Conservation (phyloP, 805 yeast genomes). For the Candida awuae region DNA sequence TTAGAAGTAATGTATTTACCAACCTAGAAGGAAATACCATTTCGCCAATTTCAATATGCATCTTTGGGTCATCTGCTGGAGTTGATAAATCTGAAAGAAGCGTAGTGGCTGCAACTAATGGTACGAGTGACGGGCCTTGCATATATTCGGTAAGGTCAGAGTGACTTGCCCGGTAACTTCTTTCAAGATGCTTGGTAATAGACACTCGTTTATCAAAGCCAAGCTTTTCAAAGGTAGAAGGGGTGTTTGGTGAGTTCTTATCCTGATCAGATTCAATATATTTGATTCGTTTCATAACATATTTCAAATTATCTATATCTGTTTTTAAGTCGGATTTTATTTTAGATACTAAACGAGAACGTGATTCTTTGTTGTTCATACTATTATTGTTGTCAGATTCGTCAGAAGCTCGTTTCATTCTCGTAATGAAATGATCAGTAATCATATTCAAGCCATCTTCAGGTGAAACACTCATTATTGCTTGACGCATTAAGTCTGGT, state of each 20-base stretch:
- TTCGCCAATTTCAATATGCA: slow-evolving; percentile 65
- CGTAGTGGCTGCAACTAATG: slow-evolving; percentile 70
- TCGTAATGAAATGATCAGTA: no score
- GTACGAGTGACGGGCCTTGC: slow-evolving; percentile 57
- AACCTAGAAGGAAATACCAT: slow-evolving; percentile 93
- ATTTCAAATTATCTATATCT: background rate
- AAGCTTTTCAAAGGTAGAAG: background rate
- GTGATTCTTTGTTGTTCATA: no score
- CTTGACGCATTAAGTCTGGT: no score
- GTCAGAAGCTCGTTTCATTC: no score
- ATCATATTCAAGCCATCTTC: no score
- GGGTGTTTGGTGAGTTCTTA: background rate
- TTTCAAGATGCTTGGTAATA: slow-evolving; percentile 1
- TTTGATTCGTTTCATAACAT: slow-evolving; percentile 3
- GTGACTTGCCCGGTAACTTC: slow-evolving; percentile 5
- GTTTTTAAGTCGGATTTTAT: no score
- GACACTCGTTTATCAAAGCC: background rate
- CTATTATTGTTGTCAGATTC: no score
- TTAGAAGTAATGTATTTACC: slow-evolving; percentile 78
- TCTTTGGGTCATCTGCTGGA: slow-evolving; percentile 77
- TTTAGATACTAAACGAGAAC: no score
- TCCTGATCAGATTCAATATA: slow-evolving; percentile 5
- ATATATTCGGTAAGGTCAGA: slow-evolving; percentile 60
- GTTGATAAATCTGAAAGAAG: slow-evolving; percentile 72
- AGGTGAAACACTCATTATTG: no score